Base-by-base conservation (phyloP, 495 filamentous ascomycete species). In the Bryoglossum gracile region DNA sequence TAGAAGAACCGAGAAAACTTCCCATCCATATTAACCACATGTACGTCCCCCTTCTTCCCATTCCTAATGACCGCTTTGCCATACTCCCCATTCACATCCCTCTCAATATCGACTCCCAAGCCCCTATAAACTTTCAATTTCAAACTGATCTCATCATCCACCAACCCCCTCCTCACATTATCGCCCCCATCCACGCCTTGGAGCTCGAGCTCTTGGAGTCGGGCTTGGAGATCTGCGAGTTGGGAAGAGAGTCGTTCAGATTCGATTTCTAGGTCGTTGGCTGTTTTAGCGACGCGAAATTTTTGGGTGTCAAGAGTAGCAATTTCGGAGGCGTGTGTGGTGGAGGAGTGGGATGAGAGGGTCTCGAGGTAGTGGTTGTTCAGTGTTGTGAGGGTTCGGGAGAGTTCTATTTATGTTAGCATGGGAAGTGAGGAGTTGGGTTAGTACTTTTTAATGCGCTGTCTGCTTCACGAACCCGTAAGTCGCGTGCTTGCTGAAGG, bases 1-100 rank as follows among this genome's bases (percentile, higher is more conserved):
- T 98, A 96, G 63, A 94, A 97, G 66, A 83, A 89, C 46, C 80
- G 76, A 46, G 87, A 89, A 60, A 95, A 89, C 66, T 90, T 95
- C 40, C 84, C 77, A 59, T 96, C 91, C 53, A 98, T 82, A 58
- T 95, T 94, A 40, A 98, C 83, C 23, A 97, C 86, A 63, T 95
- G 86, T 45, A 96, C 87, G 64, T 96, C 92, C 23, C 89, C 90
- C 67, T 88, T 89, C 47, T 77, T 74, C 52, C 80, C 82, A 65
- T 94, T 95, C 46, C 91, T 74, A 54, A 98, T 84, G 38, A 95
- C 78, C 10, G 87, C 89, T 60, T 86, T 86, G 50, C 71, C 86
- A 67, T 87, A 96, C 59, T 84, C 85, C 17, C 89, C 89, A 8
- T 82, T 82, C 24, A 75, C 74, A 57, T 95, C 89, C 41, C 82